A percentile compares a stretch with the other conserved stretches of the same genome.
Conservation (phyloP, 768 basidiomycete species). For the Pleurotus salmoneostramineus region DNA sequence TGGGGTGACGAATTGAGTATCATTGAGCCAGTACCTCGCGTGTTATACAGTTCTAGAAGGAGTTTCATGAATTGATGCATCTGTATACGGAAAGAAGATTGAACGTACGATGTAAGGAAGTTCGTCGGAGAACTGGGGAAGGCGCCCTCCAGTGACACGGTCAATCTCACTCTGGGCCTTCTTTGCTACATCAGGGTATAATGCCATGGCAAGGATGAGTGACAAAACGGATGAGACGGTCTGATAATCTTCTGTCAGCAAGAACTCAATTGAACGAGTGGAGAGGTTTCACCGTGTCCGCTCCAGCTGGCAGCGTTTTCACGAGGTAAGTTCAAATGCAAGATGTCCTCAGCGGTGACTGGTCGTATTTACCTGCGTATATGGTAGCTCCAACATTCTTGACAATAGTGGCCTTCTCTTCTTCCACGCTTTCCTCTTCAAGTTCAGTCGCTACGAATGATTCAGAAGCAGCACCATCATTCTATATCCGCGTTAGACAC, state of each 20-base stretch:
- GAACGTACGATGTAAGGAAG: constrained; percentile 34
- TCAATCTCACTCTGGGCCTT: constrained; percentile 36
- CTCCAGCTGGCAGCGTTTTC: constrained; percentile 16
- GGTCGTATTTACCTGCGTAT: constrained; percentile 30
- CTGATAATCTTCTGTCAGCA: not conserved
- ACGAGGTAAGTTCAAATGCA: not conserved
- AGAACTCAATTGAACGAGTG: not conserved
- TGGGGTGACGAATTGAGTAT: not conserved
- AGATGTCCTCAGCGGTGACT: not conserved
- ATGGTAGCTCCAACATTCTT: constrained; percentile 40
- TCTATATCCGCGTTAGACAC: constrained; percentile 11
- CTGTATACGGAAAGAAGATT: not conserved
- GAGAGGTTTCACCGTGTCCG: constrained; percentile 22
- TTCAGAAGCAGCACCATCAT: constrained; percentile 21
- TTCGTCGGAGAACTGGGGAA: constrained; percentile 35
- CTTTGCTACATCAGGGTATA: constrained; percentile 33
- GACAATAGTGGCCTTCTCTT: constrained; percentile 29
- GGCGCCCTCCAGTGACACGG: constrained; percentile 23
- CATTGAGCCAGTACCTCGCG: constrained; percentile 16
- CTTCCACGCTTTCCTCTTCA: constrained; percentile 21
- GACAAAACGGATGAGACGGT: constrained; percentile 31
- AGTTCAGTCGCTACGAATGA: constrained; percentile 35
- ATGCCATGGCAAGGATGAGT: constrained; percentile 35
- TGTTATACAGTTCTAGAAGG: constrained; percentile 22
- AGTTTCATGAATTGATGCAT: not conserved